A percentile compares a stretch with the other conserved stretches of the same genome.
Conservation (phyloP, 768 basidiomycete species). For the Melanogaster broomeanus region DNA sequence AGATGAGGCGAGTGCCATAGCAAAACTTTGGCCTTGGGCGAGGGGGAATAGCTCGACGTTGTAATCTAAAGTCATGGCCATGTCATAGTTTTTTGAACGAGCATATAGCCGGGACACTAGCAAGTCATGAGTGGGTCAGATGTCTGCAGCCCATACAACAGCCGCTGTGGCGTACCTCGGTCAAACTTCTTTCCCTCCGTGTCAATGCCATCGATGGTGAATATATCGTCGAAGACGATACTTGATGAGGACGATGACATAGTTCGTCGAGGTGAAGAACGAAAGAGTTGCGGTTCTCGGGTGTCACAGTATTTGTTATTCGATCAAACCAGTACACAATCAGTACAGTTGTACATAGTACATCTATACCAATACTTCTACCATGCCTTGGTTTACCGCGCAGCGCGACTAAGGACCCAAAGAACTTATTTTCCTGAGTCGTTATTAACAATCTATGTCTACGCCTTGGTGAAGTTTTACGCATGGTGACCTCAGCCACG, state of each 20-base stretch:
- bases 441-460: no score
- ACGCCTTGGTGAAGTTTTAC: no score
- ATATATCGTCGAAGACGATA: slow-evolving; percentile 93
- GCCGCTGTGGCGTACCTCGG: slow-evolving; percentile 58
- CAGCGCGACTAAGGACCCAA: no score
- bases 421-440: no score
- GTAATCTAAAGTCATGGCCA: slow-evolving; percentile 93
- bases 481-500: no score
- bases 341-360: no score
- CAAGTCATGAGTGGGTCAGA: slow-evolving; percentile 8
- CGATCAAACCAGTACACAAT: no score
- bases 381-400: no score
- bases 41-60: slow-evolving; percentile 91
- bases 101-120: slow-evolving; percentile 91
- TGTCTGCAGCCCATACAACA: background rate
- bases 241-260: slow-evolving; percentile 66
- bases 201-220: slow-evolving; percentile 82
- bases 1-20: slow-evolving; percentile 85
- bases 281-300: background rate
- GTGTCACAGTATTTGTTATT: background rate
- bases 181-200: slow-evolving; percentile 98
- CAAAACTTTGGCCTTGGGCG: slow-evolving; percentile 65
- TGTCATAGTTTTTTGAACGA: slow-evolving; percentile 87
- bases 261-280: slow-evolving; percentile 3
- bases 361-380: no score